These are phyloP conservation scores for Peribolospora baueri DNA, from an alignment of 768 basidiomycete species.

Conservation along the genomic window DNA sequence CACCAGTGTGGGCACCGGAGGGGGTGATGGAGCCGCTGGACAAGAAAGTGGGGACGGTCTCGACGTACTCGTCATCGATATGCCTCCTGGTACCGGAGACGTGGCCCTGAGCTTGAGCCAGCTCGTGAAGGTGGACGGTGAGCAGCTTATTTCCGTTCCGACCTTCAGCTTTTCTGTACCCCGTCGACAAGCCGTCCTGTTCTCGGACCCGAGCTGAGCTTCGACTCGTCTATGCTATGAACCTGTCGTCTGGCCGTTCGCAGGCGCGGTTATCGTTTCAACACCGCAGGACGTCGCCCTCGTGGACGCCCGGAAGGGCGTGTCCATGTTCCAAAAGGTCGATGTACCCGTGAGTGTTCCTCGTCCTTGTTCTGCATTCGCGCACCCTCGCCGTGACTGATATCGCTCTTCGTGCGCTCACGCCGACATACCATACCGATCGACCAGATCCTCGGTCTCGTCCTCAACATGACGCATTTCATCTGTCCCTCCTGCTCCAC, in stretches of 20 bases:
- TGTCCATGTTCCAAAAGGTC: slow-evolving; percentile 75
- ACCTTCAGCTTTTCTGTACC: too few species aligned
- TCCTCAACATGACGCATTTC: slow-evolving; percentile 74
- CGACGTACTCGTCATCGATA: slow-evolving; percentile 74
- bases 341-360: slow-evolving; percentile 44
- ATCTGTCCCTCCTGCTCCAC: slow-evolving; percentile 46
- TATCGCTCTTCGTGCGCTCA: not conserved
- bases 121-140: slow-evolving; percentile 59
- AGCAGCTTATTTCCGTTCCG: slow-evolving; percentile 10
- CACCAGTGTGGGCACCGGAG: not conserved
- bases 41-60: slow-evolving; percentile 22
- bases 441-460: slow-evolving; percentile 50
- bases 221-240: too few species aligned
- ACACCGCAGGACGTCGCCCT: slow-evolving; percentile 89
- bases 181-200: too few species aligned
- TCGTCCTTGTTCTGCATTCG: not conserved
- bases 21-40: too few species aligned
- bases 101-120: slow-evolving; percentile 80
- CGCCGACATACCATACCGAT: not conserved
- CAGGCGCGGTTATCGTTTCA: slow-evolving; percentile 79
- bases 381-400: not conserved
- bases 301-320: slow-evolving; percentile 72
- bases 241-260: not conserved
- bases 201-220: too few species aligned
- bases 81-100: slow-evolving; percentile 94